A percentile compares a stretch with the other conserved stretches of the same genome.
Evolutionary conservation across 306 rosid genomes (phyloP).

Genomic region (Canavalia gladiata): DNA sequence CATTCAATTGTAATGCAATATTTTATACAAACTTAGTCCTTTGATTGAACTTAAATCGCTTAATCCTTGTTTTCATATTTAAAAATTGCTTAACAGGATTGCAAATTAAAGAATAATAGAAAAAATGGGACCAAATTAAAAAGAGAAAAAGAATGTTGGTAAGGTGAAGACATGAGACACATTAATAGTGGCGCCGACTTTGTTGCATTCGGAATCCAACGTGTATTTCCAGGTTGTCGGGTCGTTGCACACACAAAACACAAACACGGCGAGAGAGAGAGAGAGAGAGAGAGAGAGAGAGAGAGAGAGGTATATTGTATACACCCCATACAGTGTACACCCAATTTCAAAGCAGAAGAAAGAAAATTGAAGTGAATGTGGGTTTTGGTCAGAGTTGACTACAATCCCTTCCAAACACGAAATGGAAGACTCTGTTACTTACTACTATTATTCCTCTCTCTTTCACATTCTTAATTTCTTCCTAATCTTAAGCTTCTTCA

Average conservation of each 20-base stretch:
- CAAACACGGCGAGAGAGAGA: too few relatives aligned
- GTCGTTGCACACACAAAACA: not conserved
- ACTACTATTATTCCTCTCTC: not conserved
- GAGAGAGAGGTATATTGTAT: too few relatives aligned
- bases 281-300: too few relatives aligned
- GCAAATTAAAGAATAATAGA: too few relatives aligned
- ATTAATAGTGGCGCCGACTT: constrained; percentile 22
- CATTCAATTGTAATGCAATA: too few relatives aligned
- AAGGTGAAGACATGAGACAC: not conserved
- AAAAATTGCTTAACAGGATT: too few relatives aligned
- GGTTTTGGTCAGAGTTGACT: constrained; percentile 49
- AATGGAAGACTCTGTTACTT: constrained; percentile 37
- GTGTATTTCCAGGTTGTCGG: not conserved
- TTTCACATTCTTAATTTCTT: constrained; percentile 23
- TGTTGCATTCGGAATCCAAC: not conserved
- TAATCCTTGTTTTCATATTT: too few relatives aligned
- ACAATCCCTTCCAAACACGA: constrained; percentile 16
- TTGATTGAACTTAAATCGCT: too few relatives aligned
- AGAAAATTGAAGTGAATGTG: constrained; percentile 1
- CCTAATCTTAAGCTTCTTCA: constrained; percentile 33
- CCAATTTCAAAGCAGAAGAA: not conserved
- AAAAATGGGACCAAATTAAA: too few relatives aligned
- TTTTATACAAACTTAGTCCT: too few relatives aligned
- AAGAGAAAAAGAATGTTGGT: not conserved
- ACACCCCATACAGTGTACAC: not conserved